phyloP scores from a whole-genome alignment of 352 stramenopile genomes.

The Aphanomyces cochlioides region DNA sequence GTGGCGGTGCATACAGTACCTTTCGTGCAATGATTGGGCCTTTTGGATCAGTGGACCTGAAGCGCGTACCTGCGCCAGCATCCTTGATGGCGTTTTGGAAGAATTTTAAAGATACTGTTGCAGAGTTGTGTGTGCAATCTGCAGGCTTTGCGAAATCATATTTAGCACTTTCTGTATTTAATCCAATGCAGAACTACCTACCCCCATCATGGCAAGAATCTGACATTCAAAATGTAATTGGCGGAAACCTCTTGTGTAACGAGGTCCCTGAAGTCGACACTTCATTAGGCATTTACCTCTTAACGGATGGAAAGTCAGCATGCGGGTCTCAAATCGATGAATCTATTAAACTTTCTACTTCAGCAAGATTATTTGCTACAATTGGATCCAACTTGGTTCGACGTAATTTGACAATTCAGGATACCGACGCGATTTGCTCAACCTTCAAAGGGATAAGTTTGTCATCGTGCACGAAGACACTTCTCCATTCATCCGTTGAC shows the following conservation, averaged over 20 bases:
- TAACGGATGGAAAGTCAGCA: neutral
- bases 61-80: neutral
- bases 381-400: too few species aligned
- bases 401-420: too few species aligned
- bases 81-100: neutral
- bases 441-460: neutral
- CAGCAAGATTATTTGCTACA: too few species aligned
- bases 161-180: neutral
- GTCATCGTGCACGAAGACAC: neutral
- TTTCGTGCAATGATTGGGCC: neutral
- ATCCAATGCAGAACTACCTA: neutral
- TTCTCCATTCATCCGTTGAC: neutral
- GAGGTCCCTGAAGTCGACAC: neutral
- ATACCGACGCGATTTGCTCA: too few species aligned
- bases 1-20: neutral
- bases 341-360: too few species aligned
- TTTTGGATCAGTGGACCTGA: slow-evolving; percentile 2
- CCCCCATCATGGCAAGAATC: neutral
- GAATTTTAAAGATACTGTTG: neutral
- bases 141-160: neutral
- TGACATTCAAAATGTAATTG: neutral
- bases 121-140: neutral
- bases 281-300: neutral
- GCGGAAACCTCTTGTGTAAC: neutral
- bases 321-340: too few species aligned